These are phyloP conservation scores for Leishmania tropica DNA, from an alignment of 208 protist genomes.

Conservation along the genomic window DNA sequence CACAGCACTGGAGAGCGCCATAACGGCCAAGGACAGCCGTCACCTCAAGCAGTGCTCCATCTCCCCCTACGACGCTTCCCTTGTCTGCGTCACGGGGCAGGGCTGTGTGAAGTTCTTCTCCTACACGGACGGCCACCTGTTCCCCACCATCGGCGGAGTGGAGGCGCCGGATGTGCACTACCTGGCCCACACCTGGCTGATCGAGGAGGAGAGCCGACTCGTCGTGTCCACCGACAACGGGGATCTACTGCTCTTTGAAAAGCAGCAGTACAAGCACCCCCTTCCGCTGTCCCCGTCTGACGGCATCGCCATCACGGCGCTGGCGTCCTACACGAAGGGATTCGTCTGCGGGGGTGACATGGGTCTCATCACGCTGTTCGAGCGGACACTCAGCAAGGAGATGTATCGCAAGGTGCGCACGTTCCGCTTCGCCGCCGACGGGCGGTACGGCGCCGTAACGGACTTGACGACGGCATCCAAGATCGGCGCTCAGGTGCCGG, in stretches of 20 bases:
- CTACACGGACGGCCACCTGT: conserved; percentile 80
- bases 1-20: conserved; percentile 51
- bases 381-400: conserved; percentile 91
- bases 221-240: conserved; percentile 94
- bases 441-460: conserved; percentile 26
- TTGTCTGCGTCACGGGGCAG: conserved; percentile 93
- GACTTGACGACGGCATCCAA: conserved; percentile 28
- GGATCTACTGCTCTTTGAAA: conserved; percentile 94
- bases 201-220: conserved; percentile 79
- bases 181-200: conserved; percentile 93
- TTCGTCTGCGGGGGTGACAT: conserved; percentile 95
- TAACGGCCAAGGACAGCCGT: conserved; percentile 42
- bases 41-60: conserved; percentile 93
- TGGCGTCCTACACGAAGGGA: conserved; percentile 92
- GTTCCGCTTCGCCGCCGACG: conserved; percentile 87
- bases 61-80: conserved; percentile 81
- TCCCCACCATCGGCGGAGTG: conserved; percentile 53
- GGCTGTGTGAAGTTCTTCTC: conserved; percentile 91
- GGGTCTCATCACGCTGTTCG: conserved; percentile 94
- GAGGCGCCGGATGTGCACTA: conserved; percentile 87
- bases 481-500: conserved; percentile 49
- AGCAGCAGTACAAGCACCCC: conserved; percentile 86
- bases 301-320: conserved; percentile 86
- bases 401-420: conserved; percentile 95
- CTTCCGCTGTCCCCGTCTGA: conserved; percentile 88